Evolutionary conservation across 495 filamentous ascomycete species (phyloP), one percentile per base, ranked within the genome.

Genomic region (Podospora australis): DNA sequence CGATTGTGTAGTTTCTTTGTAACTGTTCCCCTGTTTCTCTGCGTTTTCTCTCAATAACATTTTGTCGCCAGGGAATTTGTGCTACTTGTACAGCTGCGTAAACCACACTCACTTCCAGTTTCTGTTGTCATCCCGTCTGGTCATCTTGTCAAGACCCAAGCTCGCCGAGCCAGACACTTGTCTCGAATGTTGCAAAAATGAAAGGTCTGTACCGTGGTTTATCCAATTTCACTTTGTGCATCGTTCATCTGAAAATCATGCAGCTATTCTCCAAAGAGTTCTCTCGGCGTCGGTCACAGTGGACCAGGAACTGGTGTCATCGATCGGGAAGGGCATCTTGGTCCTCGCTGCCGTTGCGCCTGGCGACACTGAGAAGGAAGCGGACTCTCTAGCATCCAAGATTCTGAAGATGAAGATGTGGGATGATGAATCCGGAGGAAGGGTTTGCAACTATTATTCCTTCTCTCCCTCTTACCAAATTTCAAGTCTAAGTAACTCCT

Each of bases 231-330:
- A 6, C 5, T 16, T 25, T 5, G 50, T 24, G 8, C 26, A 14
- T 22, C 10, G 17, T 26, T 49, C 51, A 40, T 53, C 50, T 49
- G 20, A 14, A 28, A 17, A 17, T 32, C 30, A 46, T 46, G 34
- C 59, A 98, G 92, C 89, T 39, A 88, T 99, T 49, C 76, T 99
- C 23, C 94, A 99, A 68, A 77, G 94, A 48, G 94, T 97, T 47
- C 83, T 91, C 44, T 97, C 92, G 16, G 94, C 94, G 46, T 96
- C 94, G n/a, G 94, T 99, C 59, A 94, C 88, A 8, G 89, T 99
- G n/a, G 90, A 97, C 61, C 82, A 84, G 49, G 74, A 94, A 58
- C 65, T 96, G 25, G 80, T 99, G 6, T 96, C 94, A 1, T 81
- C 81, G 1, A 96, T 99, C 56, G 87, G 87, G 32, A 86, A 83